Base-by-base conservation (phyloP, 2,329 filamentous ascomycete genomes). In the Aspergillus brunneoviolaceus region DNA sequence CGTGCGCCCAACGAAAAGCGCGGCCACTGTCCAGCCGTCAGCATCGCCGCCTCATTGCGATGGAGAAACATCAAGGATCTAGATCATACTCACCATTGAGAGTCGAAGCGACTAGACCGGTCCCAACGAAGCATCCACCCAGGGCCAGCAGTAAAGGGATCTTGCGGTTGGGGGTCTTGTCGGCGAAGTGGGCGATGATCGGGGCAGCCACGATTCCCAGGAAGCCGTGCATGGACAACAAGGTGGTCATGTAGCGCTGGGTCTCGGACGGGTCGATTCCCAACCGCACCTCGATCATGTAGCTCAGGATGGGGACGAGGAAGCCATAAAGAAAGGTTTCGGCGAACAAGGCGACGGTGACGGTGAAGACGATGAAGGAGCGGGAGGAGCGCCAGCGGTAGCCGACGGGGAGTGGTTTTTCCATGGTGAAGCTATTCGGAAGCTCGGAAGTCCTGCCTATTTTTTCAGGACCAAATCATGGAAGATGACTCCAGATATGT, bases 261-360 rank as follows among this genome's bases (percentile, higher is more conserved):
- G 68, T 70, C 21, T 67, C 53, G 7, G 65, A 64, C 3, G 63
- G 65, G 29, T 69, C 64, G 31, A 67, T 42, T 14, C 65, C 45
- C 14, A 75, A 60, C 9, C 71, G 70, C 21, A 57, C 60, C 58
- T 73, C 65, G 5, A 75, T 60, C 67, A 75, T 72, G 47, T 72
- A 72, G 5, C 65, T 62, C 14, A 76, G 58, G 39, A 75, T 72
- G 7, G 73, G 72, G 5, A 74, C 70, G 10, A 74, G 53, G 49
- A 74, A 74, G 49, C 66, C 67, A 62, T 69, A 75, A n/a, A 75
- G 69, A 39, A 74, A 70, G 7, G 65, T 67, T 60, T 74, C 72
- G 73, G 45, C 25, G 25, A 64, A 67, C 35, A 67, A 53, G 5
- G 58, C 59, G 42, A 64, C 48, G 1, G 57, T 55, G 12, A 59